A percentile compares a stretch with the other conserved stretches of the same genome.
Conservation (phyloP, 2,329 filamentous ascomycete species). For the Magnaporthiopsis incrustans region DNA sequence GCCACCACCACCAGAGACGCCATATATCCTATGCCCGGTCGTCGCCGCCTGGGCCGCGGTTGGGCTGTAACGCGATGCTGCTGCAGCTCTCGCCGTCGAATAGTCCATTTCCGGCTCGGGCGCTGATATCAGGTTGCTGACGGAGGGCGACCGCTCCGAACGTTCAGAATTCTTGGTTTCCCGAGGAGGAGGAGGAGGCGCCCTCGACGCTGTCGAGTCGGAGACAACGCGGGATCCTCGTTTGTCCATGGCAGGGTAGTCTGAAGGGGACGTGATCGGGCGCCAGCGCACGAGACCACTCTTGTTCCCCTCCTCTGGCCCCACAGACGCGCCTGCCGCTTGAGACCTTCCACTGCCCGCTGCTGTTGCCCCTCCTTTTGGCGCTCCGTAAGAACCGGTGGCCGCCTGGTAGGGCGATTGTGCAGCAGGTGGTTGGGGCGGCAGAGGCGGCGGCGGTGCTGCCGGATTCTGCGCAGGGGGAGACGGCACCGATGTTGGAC, state of each 20-base stretch:
- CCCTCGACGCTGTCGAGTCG: slow-evolving; percentile 1
- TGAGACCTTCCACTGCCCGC: background rate
- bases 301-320: background rate
- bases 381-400: background rate
- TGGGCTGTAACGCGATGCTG: slow-evolving; percentile 2
- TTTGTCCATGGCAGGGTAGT: slow-evolving; percentile 2
- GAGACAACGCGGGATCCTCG: slow-evolving; percentile 1
- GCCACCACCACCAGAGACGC: background rate
- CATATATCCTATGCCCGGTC: slow-evolving; percentile 1
- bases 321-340: background rate
- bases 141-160: slow-evolving; percentile 13
- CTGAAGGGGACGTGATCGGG: slow-evolving; percentile 2
- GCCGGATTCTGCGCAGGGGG: background rate
- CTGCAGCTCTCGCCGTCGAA: background rate
- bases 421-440: background rate
- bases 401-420: background rate
- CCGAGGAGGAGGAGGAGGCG: background rate
- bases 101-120: slow-evolving; percentile 2
- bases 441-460: background rate
- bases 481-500: background rate
- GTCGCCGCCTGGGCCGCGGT: slow-evolving; percentile 1
- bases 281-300: slow-evolving; percentile 4
- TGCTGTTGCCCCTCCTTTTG: background rate
- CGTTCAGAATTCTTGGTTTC: background rate
- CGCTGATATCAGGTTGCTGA: slow-evolving; percentile 13